These are phyloP conservation scores for Lachnellula willkommii DNA, from an alignment of 2,329 filamentous ascomycete species.

Conservation along the genomic window DNA sequence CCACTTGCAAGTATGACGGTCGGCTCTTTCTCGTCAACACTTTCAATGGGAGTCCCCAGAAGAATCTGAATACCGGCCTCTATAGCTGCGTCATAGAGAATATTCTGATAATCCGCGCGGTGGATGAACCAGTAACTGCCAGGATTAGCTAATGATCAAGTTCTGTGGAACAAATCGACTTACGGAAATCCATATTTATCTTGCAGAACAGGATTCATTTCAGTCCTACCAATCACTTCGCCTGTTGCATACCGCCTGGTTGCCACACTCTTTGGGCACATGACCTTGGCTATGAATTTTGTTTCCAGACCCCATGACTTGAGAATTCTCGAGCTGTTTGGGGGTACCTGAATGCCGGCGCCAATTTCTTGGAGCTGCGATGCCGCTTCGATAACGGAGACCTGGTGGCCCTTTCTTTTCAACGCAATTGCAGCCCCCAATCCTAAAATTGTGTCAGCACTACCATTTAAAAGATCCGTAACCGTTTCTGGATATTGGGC, in stretches of 20 bases:
- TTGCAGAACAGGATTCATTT: neutral
- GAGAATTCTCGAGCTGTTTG: conserved; percentile 11
- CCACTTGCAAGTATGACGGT: conserved; percentile 4
- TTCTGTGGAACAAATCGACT: neutral
- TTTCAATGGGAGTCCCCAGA: conserved; percentile 2
- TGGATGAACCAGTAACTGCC: conserved; percentile 10
- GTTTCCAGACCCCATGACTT: conserved; percentile 3
- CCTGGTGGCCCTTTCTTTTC: conserved; percentile 26
- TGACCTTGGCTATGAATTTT: conserved; percentile 1
- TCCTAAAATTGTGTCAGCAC: neutral
- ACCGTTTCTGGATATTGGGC: neutral
- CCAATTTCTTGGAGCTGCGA: conserved; percentile 33
- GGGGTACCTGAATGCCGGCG: conserved; percentile 11
- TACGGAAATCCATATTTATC: conserved; percentile 8
- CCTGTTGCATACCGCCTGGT: conserved; percentile 3
- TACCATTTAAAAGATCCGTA: neutral
- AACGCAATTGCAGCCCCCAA: conserved; percentile 4
- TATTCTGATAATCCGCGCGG: conserved; percentile 9
- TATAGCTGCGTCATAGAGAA: conserved; percentile 6
- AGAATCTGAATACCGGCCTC: conserved; percentile 1
- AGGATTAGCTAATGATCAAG: neutral
- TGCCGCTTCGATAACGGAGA: conserved; percentile 36
- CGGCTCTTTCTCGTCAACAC: neutral
- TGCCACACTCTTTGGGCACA: neutral
- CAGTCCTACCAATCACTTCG: neutral